phyloP scores from a whole-genome alignment of 805 yeast genomes.

The Candida lessepsii region DNA sequence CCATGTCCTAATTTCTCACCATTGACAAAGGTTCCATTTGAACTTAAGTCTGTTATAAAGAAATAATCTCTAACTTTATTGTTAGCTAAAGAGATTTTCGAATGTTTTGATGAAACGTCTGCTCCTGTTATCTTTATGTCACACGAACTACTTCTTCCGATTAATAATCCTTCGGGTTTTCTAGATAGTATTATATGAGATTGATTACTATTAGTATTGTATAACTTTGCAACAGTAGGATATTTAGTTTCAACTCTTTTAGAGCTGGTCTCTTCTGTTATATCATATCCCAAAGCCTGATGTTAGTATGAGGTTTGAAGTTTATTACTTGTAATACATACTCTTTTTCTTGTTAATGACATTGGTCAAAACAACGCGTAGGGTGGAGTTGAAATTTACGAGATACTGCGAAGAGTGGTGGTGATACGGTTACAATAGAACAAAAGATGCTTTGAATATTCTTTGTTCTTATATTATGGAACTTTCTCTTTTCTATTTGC shows the following conservation, averaged over 20 bases:
- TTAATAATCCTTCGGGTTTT: conserved; percentile 21
- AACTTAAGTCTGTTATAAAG: conserved; percentile 54
- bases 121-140: conserved; percentile 52
- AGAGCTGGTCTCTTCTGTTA: conserved; percentile 6
- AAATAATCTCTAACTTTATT: conserved; percentile 32
- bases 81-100: conserved; percentile 46
- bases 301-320: conserved; percentile 7
- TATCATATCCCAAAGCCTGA: conserved; percentile 13
- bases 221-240: conserved; percentile 23
- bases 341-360: conserved; percentile 29
- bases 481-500: too few species aligned
- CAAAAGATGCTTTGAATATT: too few species aligned
- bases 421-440: too few species aligned
- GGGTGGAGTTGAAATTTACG: too few species aligned
- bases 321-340: conserved; percentile 15
- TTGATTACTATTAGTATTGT: conserved; percentile 18
- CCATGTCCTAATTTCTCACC: conserved; percentile 52
- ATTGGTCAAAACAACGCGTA: conserved; percentile 12
- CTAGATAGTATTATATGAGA: conserved; percentile 21
- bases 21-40: conserved; percentile 70
- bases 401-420: too few species aligned
- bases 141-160: conserved; percentile 62
- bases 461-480: too few species aligned
- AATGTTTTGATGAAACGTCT: conserved; percentile 68
- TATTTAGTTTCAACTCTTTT: conserved; percentile 16